Evolutionary conservation across 768 basidiomycete species (phyloP).

Genomic region (Mycena albidolilacea): DNA sequence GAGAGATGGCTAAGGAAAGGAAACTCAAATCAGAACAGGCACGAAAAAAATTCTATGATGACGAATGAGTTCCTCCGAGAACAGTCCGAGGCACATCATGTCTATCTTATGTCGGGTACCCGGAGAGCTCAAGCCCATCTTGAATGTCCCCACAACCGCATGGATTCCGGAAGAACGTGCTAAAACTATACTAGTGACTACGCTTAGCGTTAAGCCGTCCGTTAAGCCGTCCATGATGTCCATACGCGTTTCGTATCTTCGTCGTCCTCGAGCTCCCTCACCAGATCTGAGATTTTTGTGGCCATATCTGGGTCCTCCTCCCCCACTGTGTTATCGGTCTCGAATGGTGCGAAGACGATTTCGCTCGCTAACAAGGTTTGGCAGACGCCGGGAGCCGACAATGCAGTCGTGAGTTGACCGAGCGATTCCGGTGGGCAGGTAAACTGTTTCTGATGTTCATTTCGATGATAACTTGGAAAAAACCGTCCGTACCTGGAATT

Average conservation of each 20-base stretch:
- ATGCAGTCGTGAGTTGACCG: conserved; percentile 52
- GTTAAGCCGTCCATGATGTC: conserved; percentile 50
- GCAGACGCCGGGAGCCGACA: conserved; percentile 48
- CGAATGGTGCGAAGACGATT: conserved; percentile 58
- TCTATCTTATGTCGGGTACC: conserved; percentile 20
- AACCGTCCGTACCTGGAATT: conserved; percentile 51
- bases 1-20: conserved; percentile 71
- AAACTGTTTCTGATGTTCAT: conserved; percentile 46
- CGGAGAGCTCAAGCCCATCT: neutral
- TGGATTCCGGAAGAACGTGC: conserved; percentile 3
- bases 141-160: conserved; percentile 11
- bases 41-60: conserved; percentile 72
- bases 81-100: conserved; percentile 42
- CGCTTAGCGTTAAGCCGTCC: conserved; percentile 14
- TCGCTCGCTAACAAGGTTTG: conserved; percentile 55
- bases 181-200: neutral
- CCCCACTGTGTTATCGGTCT: conserved; percentile 43
- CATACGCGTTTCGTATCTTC: conserved; percentile 63
- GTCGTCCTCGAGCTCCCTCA: conserved; percentile 58
- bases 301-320: conserved; percentile 49
- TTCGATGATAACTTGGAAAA: neutral
- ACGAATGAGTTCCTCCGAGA: conserved; percentile 53
- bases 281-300: conserved; percentile 48
- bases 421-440: conserved; percentile 55
- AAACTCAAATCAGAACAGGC: conserved; percentile 71